Evolutionary conservation across 257 asterid species (phyloP).

Genomic region (Penstemon davidsonii): DNA sequence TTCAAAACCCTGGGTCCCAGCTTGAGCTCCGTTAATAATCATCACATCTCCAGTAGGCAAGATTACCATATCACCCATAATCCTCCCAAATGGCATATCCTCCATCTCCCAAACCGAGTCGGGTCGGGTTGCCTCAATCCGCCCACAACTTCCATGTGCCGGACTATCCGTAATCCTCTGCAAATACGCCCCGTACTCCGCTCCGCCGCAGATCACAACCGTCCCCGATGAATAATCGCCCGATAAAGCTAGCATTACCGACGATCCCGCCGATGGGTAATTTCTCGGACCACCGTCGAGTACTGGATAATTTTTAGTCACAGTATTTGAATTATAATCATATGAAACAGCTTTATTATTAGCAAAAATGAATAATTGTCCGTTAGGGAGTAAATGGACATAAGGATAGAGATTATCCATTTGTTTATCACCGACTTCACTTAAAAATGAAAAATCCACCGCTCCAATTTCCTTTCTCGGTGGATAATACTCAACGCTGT

Average conservation of each 20-base stretch:
- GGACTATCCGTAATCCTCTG: slow-evolving; percentile 54
- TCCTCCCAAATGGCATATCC: slow-evolving; percentile 80
- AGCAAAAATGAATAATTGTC: slow-evolving; percentile 71
- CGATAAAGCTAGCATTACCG: slow-evolving; percentile 69
- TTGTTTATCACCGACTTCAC: slow-evolving; percentile 53
- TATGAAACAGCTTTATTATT: slow-evolving; percentile 70
- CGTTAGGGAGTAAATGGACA: slow-evolving; percentile 76
- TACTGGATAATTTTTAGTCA: slow-evolving; percentile 48
- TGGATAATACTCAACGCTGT: slow-evolving; percentile 66
- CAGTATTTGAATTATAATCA: slow-evolving; percentile 39
- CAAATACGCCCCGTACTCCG: slow-evolving; percentile 75
- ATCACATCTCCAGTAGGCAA: slow-evolving; percentile 80
- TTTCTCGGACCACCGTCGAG: slow-evolving; percentile 86
- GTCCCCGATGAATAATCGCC: slow-evolving; percentile 73
- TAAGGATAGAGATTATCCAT: slow-evolving; percentile 89
- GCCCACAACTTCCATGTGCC: slow-evolving; percentile 80
- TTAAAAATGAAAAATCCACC: slow-evolving; percentile 47
- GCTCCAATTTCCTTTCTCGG: slow-evolving; percentile 45
- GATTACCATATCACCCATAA: slow-evolving; percentile 94
- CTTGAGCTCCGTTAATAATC: slow-evolving; percentile 83
- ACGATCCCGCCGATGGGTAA: slow-evolving; percentile 94
- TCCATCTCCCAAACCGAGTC: slow-evolving; percentile 88
- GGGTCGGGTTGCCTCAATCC: slow-evolving; percentile 71
- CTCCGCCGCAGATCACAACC: slow-evolving; percentile 85
- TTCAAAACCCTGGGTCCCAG: slow-evolving; percentile 89